Evolutionary conservation across 257 asterid species (phyloP).

Genomic region (Vinca minor): DNA sequence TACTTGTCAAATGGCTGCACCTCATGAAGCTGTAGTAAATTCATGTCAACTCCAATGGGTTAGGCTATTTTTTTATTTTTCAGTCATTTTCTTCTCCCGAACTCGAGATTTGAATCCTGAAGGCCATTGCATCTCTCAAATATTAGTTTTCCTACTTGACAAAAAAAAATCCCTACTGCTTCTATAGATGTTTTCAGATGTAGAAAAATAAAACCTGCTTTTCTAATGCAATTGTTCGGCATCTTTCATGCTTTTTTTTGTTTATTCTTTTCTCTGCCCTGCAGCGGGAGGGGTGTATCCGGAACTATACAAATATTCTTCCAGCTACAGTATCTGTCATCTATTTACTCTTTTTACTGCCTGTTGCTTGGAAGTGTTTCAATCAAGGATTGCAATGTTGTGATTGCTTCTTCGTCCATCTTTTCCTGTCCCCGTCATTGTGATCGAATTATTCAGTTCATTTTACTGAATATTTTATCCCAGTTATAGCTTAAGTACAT

Average conservation of each 20-base stretch:
- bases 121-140: background rate
- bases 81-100: slow-evolving; percentile 2
- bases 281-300: slow-evolving; percentile 10
- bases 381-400: slow-evolving; percentile 35
- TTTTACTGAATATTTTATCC: background rate
- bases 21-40: background rate
- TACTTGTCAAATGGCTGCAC: slow-evolving; percentile 8
- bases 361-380: slow-evolving; percentile 29
- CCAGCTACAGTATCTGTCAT: slow-evolving; percentile 16
- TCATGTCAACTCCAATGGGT: slow-evolving; percentile 11
- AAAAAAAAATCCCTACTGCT: background rate
- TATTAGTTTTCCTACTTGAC: background rate
- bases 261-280: slow-evolving; percentile 2
- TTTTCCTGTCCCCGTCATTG: slow-evolving; percentile 25
- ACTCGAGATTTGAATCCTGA: slow-evolving; percentile 18
- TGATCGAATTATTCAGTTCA: background rate
- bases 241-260: background rate
- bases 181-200: background rate
- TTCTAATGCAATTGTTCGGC: slow-evolving; percentile 10
- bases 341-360: slow-evolving; percentile 22
- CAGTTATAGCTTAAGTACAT: background rate
- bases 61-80: slow-evolving; percentile 14
- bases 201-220: background rate
- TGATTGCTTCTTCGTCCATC: slow-evolving; percentile 28
- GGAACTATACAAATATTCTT: slow-evolving; percentile 17